Evolutionary conservation across 805 yeast genomes (phyloP).

Genomic region (Sugiyamaella lignohabitans): DNA sequence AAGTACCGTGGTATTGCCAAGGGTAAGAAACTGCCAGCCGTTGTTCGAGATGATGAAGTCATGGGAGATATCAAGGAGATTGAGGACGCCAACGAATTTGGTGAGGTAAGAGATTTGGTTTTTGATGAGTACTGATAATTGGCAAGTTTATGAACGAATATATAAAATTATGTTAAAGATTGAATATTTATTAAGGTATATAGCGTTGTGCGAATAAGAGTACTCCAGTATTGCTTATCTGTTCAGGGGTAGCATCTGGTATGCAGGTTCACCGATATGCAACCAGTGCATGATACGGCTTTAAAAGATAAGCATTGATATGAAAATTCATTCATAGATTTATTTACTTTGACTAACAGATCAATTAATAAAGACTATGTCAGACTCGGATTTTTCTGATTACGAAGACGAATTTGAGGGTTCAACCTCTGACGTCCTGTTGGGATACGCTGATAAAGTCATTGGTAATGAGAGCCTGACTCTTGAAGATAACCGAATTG

Average conservation of each 20-base stretch:
- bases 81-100: slow-evolving; percentile 72
- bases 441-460: slow-evolving; percentile 32
- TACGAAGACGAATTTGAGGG: slow-evolving; percentile 24
- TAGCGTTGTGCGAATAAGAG: too few relatives aligned
- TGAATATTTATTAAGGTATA: not conserved
- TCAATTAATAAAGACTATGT: not conserved
- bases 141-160: not conserved
- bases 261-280: too few relatives aligned
- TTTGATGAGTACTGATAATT: slow-evolving; percentile 14
- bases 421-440: slow-evolving; percentile 28
- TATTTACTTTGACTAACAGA: too few relatives aligned
- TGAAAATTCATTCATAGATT: too few relatives aligned
- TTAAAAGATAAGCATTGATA: too few relatives aligned
- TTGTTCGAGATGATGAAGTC: slow-evolving; percentile 75
- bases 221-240: too few relatives aligned
- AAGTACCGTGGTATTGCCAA: slow-evolving; percentile 43
- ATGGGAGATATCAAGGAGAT: slow-evolving; percentile 83
- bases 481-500: slow-evolving; percentile 13
- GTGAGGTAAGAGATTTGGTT: slow-evolving; percentile 22
- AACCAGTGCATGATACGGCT: too few relatives aligned
- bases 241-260: too few relatives aligned
- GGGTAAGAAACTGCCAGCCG: slow-evolving; percentile 76
- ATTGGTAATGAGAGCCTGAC: slow-evolving; percentile 11
- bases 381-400: slow-evolving; percentile 32
- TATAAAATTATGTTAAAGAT: not conserved